phyloP scores from a whole-genome alignment of 1,139 yeast genomes.

The Debaryomyces fabryi region DNA sequence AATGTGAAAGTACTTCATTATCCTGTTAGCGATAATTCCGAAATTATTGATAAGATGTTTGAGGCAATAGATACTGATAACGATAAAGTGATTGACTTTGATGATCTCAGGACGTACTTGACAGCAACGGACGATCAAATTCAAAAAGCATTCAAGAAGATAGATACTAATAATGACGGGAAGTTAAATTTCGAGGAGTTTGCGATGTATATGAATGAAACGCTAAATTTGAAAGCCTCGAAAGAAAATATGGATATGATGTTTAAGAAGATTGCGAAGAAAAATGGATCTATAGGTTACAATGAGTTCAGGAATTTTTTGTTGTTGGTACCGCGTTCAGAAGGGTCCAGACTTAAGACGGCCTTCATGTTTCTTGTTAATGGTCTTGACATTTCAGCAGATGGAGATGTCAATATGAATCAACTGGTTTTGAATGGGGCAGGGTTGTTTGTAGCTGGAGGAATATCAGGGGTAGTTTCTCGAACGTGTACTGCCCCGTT shows the following conservation, averaged over 20 bases:
- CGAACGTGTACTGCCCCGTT: conserved; percentile 97
- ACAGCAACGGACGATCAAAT: conserved; percentile 70
- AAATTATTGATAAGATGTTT: conserved; percentile 58
- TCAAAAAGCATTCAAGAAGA: conserved; percentile 63
- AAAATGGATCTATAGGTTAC: conserved; percentile 71
- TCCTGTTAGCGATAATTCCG: conserved; percentile 68
- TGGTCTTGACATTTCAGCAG: conserved; percentile 78
- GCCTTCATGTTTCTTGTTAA: conserved; percentile 82
- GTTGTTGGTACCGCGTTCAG: conserved; percentile 74
- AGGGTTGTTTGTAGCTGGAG: conserved; percentile 93
- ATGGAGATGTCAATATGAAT: conserved; percentile 87
- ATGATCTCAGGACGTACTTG: conserved; percentile 64
- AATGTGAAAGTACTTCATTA: conserved; percentile 60
- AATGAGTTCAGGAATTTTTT: conserved; percentile 87
- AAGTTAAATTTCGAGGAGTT: conserved; percentile 67
- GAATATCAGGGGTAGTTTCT: conserved; percentile 94
- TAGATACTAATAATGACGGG: conserved; percentile 81
- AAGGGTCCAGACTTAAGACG: conserved; percentile 71
- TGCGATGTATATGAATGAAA: conserved; percentile 57
- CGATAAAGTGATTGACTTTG: conserved; percentile 58
- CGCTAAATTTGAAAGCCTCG: conserved; percentile 55
- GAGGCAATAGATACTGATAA: conserved; percentile 58
- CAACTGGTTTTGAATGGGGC: conserved; percentile 80
- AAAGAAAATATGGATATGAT: conserved; percentile 59
- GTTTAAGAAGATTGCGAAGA: conserved; percentile 61